Percentiles rank a stretch among this genome's conserved stretches.
phyloP scores from a whole-genome alignment of 257 asterid genomes.

The Fraxinus excelsior region DNA sequence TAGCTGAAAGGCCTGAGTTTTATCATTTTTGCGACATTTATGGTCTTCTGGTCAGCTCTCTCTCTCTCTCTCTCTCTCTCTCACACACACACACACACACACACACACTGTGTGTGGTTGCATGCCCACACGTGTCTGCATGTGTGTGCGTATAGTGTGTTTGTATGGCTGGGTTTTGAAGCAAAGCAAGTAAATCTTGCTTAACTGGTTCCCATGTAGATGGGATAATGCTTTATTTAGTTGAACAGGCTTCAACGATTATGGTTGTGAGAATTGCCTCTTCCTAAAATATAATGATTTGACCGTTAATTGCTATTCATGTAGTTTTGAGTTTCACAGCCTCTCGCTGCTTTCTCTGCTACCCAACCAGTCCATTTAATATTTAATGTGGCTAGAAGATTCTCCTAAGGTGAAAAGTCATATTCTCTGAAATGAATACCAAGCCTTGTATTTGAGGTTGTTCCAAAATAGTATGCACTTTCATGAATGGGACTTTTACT shows the following conservation, averaged over 20 bases:
- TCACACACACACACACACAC: background rate
- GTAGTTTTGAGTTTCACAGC: background rate
- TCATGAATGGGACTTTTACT: background rate
- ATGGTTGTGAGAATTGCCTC: background rate
- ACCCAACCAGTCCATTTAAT: background rate
- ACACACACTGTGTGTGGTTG: background rate
- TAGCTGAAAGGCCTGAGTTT: slow-evolving; percentile 97
- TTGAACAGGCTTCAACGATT: background rate
- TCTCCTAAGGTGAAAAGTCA: background rate
- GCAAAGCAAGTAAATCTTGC: too few relatives aligned
- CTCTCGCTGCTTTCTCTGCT: background rate
- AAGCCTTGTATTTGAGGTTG: background rate
- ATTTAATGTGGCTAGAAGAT: background rate
- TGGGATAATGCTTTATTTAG: background rate
- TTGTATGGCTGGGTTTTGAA: too few relatives aligned
- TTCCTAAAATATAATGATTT: background rate
- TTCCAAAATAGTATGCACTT: background rate
- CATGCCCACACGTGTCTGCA: background rate
- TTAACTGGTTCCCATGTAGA: background rate
- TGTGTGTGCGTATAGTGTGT: background rate
- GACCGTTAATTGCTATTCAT: background rate
- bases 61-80: slow-evolving; percentile 4
- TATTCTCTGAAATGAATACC: background rate
- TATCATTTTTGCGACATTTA: slow-evolving; percentile 85
- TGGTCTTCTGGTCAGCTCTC: slow-evolving; percentile 75